These are phyloP conservation scores for Odontarrhena argentea DNA, from an alignment of 345 rosid species.

Conservation along the genomic window DNA sequence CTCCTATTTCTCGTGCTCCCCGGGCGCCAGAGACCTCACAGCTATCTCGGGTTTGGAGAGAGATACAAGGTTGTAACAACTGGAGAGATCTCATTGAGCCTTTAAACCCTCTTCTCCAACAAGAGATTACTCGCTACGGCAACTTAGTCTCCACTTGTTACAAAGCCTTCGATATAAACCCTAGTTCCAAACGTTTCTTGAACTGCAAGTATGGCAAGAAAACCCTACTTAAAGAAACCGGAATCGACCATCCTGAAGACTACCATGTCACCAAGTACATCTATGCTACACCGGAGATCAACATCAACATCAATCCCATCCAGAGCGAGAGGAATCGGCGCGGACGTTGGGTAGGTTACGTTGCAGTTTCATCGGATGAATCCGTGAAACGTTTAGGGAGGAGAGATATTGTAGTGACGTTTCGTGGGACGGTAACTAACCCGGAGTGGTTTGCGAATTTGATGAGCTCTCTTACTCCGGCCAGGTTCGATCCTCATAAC, in stretches of 20 bases:
- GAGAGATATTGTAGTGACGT: constrained; percentile 68
- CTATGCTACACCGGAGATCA: constrained; percentile 78
- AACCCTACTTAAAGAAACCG: constrained; percentile 52
- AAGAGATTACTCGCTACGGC: constrained; percentile 78
- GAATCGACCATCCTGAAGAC: constrained; percentile 51
- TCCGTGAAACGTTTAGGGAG: constrained; percentile 58
- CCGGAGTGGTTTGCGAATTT: constrained; percentile 75
- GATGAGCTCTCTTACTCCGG: constrained; percentile 76
- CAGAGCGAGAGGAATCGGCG: constrained; percentile 43
- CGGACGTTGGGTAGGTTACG: constrained; percentile 81
- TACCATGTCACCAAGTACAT: constrained; percentile 81
- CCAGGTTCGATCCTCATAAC: constrained; percentile 66
- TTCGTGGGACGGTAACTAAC: constrained; percentile 80
- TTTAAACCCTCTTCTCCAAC: constrained; percentile 73
- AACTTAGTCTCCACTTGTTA: constrained; percentile 68
- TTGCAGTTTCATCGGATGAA: constrained; percentile 62
- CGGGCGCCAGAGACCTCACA: not conserved
- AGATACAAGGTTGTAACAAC: constrained; percentile 68
- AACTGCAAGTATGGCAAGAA: constrained; percentile 73
- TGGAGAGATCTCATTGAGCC: constrained; percentile 80
- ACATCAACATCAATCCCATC: constrained; percentile 49
- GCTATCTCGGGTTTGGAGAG: constrained; percentile 61
- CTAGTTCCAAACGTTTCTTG: constrained; percentile 67
- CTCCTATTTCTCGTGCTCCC: constrained; percentile 15
- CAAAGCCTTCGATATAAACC: constrained; percentile 70